Evolutionary conservation across 2,329 filamentous ascomycete species (phyloP).

Genomic region (Sclerotinia sclerotiorum): DNA sequence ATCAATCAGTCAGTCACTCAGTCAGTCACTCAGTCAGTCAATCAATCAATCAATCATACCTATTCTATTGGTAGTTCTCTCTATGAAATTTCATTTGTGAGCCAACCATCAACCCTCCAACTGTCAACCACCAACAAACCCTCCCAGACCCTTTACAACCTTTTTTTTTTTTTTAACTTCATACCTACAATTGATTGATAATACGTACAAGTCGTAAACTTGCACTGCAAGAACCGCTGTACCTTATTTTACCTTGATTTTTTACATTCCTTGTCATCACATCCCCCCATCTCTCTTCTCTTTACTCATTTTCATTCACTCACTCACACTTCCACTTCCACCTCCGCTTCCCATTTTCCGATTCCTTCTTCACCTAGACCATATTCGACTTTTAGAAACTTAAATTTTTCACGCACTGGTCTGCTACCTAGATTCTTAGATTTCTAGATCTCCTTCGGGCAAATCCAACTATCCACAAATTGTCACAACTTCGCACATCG

Average conservation of each 20-base stretch:
- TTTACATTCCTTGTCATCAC: neutral
- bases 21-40: too few species aligned
- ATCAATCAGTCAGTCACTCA: too few species aligned
- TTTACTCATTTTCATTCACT: too few species aligned
- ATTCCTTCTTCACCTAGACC: neutral
- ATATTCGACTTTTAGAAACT: neutral
- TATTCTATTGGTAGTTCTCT: neutral
- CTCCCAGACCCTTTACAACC: neutral
- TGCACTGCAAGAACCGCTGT: neutral
- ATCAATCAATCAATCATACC: too few species aligned
- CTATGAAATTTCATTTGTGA: neutral
- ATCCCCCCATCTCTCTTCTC: neutral
- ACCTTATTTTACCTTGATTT: neutral
- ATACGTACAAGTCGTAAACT: neutral
- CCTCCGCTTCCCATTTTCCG: neutral
- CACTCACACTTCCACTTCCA: neutral
- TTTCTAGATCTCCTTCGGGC: neutral
- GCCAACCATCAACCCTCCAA: neutral
- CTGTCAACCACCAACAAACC: neutral
- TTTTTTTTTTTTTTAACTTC: neutral
- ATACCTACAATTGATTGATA: neutral
- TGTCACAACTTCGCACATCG: constrained; percentile 9
- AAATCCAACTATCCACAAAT: constrained; percentile 17
- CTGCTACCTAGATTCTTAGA: constrained; percentile 17
- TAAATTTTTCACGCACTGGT: constrained; percentile 20